Conservation (phyloP, 1,139 yeast genomes). For the Scheffersomyces cryptocercus region DNA sequence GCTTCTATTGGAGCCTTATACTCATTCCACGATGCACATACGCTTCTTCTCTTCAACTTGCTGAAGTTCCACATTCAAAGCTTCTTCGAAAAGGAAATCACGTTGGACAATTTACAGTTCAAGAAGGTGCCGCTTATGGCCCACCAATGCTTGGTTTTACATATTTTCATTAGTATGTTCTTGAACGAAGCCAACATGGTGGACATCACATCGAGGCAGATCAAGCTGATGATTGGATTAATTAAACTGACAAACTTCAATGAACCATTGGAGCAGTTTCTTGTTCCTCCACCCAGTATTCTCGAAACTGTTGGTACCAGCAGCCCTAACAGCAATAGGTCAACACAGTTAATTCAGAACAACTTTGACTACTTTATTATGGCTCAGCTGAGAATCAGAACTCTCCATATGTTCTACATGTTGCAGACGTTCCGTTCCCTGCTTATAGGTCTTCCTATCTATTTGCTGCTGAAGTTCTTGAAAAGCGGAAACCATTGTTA, state of each 20-base stretch:
- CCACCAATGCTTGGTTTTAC: slow-evolving; percentile 81
- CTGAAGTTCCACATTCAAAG: slow-evolving; percentile 77
- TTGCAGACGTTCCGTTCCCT: slow-evolving; percentile 72
- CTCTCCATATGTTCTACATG: slow-evolving; percentile 76
- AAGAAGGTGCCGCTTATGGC: slow-evolving; percentile 81
- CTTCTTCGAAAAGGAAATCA: slow-evolving; percentile 61
- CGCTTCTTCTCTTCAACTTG: slow-evolving; percentile 74
- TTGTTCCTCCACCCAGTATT: slow-evolving; percentile 54
- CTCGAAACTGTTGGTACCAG: slow-evolving; percentile 4
- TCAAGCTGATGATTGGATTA: slow-evolving; percentile 75
- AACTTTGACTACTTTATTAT: slow-evolving; percentile 74
- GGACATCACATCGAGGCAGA: slow-evolving; percentile 72
- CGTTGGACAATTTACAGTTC: slow-evolving; percentile 48
- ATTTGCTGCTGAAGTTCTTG: slow-evolving; percentile 58
- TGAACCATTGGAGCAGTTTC: slow-evolving; percentile 62
- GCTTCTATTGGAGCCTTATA: slow-evolving; percentile 89
- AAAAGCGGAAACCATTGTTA: slow-evolving; percentile 77
- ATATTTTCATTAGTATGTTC: slow-evolving; percentile 81
- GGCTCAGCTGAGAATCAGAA: slow-evolving; percentile 84
- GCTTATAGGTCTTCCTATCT: slow-evolving; percentile 59
- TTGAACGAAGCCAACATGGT: slow-evolving; percentile 74
- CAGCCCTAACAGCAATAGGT: slow-evolving; percentile 8
- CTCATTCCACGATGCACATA: slow-evolving; percentile 76
- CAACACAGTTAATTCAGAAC: slow-evolving; percentile 29
- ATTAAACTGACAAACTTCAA: slow-evolving; percentile 77